Percentiles rank a stretch among this genome's conserved stretches.
Conservation (phyloP, 1,284 basidiomycete species). For the Ustilago cynodontis region DNA sequence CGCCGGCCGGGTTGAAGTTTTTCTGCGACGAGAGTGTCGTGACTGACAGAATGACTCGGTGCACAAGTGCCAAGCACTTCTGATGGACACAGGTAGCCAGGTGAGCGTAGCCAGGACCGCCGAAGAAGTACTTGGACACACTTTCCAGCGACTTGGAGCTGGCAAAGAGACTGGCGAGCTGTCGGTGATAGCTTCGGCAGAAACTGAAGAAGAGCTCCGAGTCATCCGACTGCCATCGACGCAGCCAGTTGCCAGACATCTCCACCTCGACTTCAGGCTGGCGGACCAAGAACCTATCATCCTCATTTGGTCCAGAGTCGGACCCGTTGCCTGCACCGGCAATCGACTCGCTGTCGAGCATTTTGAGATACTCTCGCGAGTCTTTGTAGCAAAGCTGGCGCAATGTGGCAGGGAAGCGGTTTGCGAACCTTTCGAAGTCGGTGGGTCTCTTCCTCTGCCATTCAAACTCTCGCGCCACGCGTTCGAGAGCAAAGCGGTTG, state of each 20-base stretch:
- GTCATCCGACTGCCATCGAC: constrained; percentile 68
- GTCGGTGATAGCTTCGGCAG: constrained; percentile 65
- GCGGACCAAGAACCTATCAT: constrained; percentile 61
- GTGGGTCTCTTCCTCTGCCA: constrained; percentile 53
- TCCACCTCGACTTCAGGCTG: constrained; percentile 66
- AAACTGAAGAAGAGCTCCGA: constrained; percentile 68
- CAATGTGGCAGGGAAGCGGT: constrained; percentile 54
- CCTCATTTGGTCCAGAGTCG: constrained; percentile 27
- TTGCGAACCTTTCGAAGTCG: constrained; percentile 48
- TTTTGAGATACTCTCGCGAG: constrained; percentile 60
- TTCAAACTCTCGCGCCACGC: constrained; percentile 58
- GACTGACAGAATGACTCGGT: constrained; percentile 65
- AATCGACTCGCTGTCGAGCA: constrained; percentile 56
- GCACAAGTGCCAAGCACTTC: constrained; percentile 64
- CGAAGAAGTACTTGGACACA: constrained; percentile 60
- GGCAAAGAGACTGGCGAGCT: constrained; percentile 57
- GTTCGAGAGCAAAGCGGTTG: constrained; percentile 64
- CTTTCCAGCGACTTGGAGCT: constrained; percentile 46
- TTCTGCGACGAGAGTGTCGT: constrained; percentile 68
- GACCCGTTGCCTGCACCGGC: constrained; percentile 15
- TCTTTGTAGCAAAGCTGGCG: constrained; percentile 63
- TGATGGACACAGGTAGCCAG: constrained; percentile 65
- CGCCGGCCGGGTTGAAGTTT: constrained; percentile 65
- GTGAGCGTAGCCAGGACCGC: constrained; percentile 64
- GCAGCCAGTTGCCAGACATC: constrained; percentile 67